These are phyloP conservation scores for Elongisporangium undulatum DNA, from an alignment of 352 stramenopile genomes.

Conservation along the genomic window DNA sequence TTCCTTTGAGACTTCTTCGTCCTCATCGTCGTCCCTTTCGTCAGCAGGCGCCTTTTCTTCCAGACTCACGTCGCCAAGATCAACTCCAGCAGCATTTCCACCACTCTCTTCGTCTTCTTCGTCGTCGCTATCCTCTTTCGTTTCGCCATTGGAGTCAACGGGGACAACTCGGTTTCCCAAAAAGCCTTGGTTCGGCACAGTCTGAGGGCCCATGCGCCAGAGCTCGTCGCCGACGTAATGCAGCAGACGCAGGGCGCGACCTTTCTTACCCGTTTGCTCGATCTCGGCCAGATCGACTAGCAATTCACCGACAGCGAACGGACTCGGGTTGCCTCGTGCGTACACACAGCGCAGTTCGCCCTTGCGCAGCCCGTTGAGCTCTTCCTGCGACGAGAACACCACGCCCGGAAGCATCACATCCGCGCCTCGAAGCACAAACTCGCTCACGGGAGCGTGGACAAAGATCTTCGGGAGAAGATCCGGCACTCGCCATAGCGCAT, in stretches of 20 bases:
- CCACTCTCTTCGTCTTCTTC: slow-evolving; percentile 3
- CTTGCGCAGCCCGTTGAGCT: slow-evolving; percentile 52
- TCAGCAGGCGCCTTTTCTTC: too few species aligned
- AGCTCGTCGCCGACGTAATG: slow-evolving; percentile 73
- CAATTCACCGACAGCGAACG: slow-evolving; percentile 75
- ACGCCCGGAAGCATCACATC: slow-evolving; percentile 85
- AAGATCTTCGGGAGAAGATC: slow-evolving; percentile 46
- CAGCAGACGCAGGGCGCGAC: slow-evolving; percentile 59
- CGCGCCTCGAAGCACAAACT: slow-evolving; percentile 73
- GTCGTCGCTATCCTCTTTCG: slow-evolving; percentile 6
- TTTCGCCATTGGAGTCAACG: slow-evolving; percentile 8
- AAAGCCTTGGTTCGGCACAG: slow-evolving; percentile 64
- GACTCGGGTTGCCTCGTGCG: slow-evolving; percentile 66
- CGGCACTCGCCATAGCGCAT: slow-evolving; percentile 55
- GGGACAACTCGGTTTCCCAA: slow-evolving; percentile 30
- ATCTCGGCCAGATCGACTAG: slow-evolving; percentile 63
- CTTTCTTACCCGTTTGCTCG: slow-evolving; percentile 52
- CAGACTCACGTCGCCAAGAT: background rate
- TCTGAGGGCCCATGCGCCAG: slow-evolving; percentile 70
- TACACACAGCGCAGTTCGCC: slow-evolving; percentile 66
- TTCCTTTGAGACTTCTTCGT: slow-evolving; percentile 36
- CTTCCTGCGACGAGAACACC: slow-evolving; percentile 48
- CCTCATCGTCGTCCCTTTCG: slow-evolving; percentile 4
- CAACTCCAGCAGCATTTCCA: background rate
- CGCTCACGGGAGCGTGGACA: slow-evolving; percentile 76